A percentile compares a stretch with the other conserved stretches of the same genome.
Conservation (phyloP, 1,284 basidiomycete genomes). For the Microbotryum intermedium region DNA sequence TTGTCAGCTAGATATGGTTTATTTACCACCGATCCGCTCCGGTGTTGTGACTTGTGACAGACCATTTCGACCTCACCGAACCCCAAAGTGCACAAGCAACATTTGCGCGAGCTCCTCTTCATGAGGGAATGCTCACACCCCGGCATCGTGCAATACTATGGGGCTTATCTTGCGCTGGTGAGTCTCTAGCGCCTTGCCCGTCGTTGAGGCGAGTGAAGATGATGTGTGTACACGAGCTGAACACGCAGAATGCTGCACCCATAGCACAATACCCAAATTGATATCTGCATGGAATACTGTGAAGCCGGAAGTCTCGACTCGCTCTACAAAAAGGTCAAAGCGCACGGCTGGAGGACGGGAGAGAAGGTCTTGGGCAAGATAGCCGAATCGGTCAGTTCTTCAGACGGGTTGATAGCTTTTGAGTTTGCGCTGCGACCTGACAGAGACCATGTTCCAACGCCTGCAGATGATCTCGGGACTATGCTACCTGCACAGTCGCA, state of each 20-base stretch:
- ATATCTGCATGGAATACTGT: slow-evolving; percentile 90
- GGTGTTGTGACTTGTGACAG: slow-evolving; percentile 34
- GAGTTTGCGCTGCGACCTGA: neutral
- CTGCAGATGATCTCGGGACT: slow-evolving; percentile 79
- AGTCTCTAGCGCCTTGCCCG: neutral
- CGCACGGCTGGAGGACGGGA: slow-evolving; percentile 64
- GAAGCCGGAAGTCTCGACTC: slow-evolving; percentile 77
- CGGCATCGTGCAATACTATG: slow-evolving; percentile 88
- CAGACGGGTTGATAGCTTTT: neutral
- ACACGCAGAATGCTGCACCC: too few species aligned
- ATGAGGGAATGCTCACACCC: slow-evolving; percentile 73
- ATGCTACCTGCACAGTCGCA: slow-evolving; percentile 78
- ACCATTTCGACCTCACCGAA: slow-evolving; percentile 91
- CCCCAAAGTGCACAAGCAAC: slow-evolving; percentile 72
- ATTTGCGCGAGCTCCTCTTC: slow-evolving; percentile 85
- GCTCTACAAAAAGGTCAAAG: slow-evolving; percentile 74
- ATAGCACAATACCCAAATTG: slow-evolving; percentile 68
- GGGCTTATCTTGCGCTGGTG: slow-evolving; percentile 87
- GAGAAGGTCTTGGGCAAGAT: slow-evolving; percentile 89
- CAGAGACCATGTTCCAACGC: slow-evolving; percentile 11
- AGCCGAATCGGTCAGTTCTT: slow-evolving; percentile 65
- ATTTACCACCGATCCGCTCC: neutral
- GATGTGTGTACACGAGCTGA: neutral
- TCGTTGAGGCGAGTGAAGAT: neutral
- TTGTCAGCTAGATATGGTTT: neutral